Conservation (phyloP, 306 rosid genomes). For the Alnus glutinosa region DNA sequence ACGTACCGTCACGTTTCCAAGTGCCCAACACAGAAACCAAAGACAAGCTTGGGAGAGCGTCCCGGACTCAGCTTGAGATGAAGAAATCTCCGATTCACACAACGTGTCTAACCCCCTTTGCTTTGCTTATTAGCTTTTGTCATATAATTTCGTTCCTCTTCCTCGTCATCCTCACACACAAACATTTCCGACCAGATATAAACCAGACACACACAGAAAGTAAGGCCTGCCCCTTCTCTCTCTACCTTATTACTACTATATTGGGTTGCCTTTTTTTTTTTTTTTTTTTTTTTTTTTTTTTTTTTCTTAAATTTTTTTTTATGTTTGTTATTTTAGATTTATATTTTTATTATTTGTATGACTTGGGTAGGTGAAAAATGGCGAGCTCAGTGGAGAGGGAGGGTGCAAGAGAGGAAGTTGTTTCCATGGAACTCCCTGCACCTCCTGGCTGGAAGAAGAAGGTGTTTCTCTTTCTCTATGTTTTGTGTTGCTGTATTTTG, state of each 20-base stretch:
- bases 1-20: conserved; percentile 29
- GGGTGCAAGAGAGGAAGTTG: conserved; percentile 57
- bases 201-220: conserved; percentile 13
- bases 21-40: conserved; percentile 24
- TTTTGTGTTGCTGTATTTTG: conserved; percentile 1
- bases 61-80: background rate
- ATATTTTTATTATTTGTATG: conserved; percentile 20
- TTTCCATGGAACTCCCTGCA: conserved; percentile 90
- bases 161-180: conserved; percentile 13
- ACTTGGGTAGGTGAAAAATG: conserved; percentile 71
- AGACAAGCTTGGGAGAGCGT: conserved; percentile 10
- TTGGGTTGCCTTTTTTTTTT: background rate
- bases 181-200: background rate
- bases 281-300: background rate
- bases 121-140: conserved; percentile 9
- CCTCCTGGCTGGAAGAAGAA: conserved; percentile 95
- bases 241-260: background rate
- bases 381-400: conserved; percentile 76
- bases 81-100: conserved; percentile 32
- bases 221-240: conserved; percentile 21
- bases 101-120: conserved; percentile 22
- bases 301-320: background rate
- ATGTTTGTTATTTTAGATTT: background rate
- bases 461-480: conserved; percentile 37
- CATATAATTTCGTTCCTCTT: background rate